Base-by-base conservation (phyloP, 306 rosid species). In the Medicago arabica region DNA sequence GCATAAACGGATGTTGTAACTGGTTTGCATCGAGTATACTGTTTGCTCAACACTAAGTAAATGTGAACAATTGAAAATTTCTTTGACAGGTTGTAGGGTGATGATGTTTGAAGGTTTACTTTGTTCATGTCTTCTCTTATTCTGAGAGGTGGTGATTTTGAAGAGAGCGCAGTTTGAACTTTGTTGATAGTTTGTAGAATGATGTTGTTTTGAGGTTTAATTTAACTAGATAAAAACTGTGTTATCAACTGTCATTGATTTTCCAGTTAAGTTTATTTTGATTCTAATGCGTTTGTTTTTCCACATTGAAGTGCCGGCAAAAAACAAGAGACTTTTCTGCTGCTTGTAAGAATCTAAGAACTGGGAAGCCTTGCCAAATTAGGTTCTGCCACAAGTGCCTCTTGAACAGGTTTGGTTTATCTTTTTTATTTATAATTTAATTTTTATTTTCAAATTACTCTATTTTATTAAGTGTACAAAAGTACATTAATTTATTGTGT, bases 311-410 rank as follows among this genome's bases (percentile, higher is more conserved):
- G 95, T 90, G 98, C 69, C 94, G 96, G 10, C 96, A 90, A 19
- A 91, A 87, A 69, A 90, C 90, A 6, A 83, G 51, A 71, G 88
- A 82, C 69, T 83, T 88, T 49, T 36, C 72, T 13, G 97, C 87
- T 9, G 34, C 85, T 0, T 94, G 96, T 40, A 88, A 69, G 81
- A 90, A 83, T 59, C 0, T 4, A 74, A 85, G 72, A 18, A 73
- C 60, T 5, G 75, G 75, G 5, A 87, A 85, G 78, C 74, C 12
- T 16, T 94, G 98, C 71, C 1, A 75, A 10, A 77, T 90, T 17
- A 71, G 55, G 4, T 66, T 82, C 7, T 94, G 97, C 59, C 85
- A 77, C 38, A 88, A 81, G 41, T 94, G 98, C 71, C 96, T 92
- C 28, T 4, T 75, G 46, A 85, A 92, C 91, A 88, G 98, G 97